phyloP scores from a whole-genome alignment of 2,329 filamentous ascomycete species.

The Calonectria pseudoreteaudii region DNA sequence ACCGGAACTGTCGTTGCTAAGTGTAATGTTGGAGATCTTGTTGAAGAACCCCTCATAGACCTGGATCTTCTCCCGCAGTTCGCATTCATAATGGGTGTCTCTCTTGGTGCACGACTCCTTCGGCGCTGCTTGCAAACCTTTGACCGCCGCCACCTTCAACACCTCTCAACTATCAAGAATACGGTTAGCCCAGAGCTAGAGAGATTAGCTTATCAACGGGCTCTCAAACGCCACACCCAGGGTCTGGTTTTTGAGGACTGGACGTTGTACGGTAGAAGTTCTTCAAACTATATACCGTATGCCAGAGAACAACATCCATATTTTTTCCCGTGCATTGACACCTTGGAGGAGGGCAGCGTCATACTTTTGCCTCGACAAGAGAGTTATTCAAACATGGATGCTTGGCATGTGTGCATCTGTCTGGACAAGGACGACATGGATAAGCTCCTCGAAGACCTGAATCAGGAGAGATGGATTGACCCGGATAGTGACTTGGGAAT shows the following conservation, averaged over 20 bases:
- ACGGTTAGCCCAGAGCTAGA: constrained; percentile 15
- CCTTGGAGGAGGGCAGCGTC: constrained; percentile 32
- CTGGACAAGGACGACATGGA: constrained; percentile 21
- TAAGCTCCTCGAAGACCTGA: neutral
- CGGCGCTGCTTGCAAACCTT: constrained; percentile 12
- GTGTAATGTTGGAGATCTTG: constrained; percentile 5
- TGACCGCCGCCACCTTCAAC: constrained; percentile 13
- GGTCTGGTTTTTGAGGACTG: constrained; percentile 38
- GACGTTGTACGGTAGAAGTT: constrained; percentile 23
- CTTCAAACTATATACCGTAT: constrained; percentile 18
- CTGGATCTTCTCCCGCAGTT: neutral
- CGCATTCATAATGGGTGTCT: neutral
- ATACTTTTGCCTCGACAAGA: constrained; percentile 33
- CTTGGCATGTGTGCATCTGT: constrained; percentile 34
- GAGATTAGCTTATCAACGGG: constrained; percentile 20
- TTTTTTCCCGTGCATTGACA: constrained; percentile 30
- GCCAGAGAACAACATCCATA: constrained; percentile 2
- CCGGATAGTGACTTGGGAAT: neutral
- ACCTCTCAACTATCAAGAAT: constrained; percentile 32
- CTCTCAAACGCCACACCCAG: constrained; percentile 19
- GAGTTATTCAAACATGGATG: neutral
- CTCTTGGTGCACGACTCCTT: constrained; percentile 11
- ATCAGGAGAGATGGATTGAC: constrained; percentile 11
- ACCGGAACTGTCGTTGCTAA: constrained; percentile 27
- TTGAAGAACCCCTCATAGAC: neutral